Evolutionary conservation across 2,329 filamentous ascomycete genomes (phyloP).

Genomic region (Ascochyta fabae): DNA sequence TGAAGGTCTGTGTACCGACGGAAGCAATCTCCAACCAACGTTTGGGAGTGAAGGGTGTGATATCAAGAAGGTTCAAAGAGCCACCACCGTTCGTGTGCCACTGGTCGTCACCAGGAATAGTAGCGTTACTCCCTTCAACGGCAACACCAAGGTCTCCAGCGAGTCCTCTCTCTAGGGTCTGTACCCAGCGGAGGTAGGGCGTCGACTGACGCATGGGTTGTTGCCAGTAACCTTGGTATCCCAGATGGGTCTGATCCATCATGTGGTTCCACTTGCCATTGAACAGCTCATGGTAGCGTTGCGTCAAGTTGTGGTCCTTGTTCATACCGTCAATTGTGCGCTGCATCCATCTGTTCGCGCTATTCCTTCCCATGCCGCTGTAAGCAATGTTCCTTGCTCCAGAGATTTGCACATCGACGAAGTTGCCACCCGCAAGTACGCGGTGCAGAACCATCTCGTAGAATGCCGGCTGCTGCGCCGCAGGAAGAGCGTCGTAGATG

Average conservation of each 20-base stretch:
- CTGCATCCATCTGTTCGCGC: slow-evolving; percentile 48
- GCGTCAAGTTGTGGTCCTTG: slow-evolving; percentile 45
- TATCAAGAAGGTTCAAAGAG: slow-evolving; percentile 38
- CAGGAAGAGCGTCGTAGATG: slow-evolving; percentile 62
- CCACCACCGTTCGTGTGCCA: slow-evolving; percentile 60
- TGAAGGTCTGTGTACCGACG: slow-evolving; percentile 39
- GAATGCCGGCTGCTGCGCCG: slow-evolving; percentile 62
- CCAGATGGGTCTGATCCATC: slow-evolving; percentile 51
- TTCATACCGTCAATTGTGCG: slow-evolving; percentile 47
- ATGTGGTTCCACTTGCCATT: slow-evolving; percentile 51
- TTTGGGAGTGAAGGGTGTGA: slow-evolving; percentile 44
- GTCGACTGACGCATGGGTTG: slow-evolving; percentile 75
- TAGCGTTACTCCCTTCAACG: slow-evolving; percentile 70
- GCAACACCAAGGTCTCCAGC: slow-evolving; percentile 69
- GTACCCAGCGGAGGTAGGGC: slow-evolving; percentile 66
- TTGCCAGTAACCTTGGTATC: slow-evolving; percentile 59
- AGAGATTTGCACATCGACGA: slow-evolving; percentile 57
- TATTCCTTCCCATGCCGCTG: slow-evolving; percentile 46
- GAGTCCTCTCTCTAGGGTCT: slow-evolving; percentile 63
- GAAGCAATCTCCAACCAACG: slow-evolving; percentile 49
- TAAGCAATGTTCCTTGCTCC: slow-evolving; percentile 48
- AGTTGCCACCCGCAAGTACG: slow-evolving; percentile 62
- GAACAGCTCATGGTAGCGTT: slow-evolving; percentile 44
- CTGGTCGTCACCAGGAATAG: slow-evolving; percentile 70
- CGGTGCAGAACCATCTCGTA: slow-evolving; percentile 69